Base-by-base conservation (phyloP, 1,139 yeast species). In the Taphrina sp. region DNA sequence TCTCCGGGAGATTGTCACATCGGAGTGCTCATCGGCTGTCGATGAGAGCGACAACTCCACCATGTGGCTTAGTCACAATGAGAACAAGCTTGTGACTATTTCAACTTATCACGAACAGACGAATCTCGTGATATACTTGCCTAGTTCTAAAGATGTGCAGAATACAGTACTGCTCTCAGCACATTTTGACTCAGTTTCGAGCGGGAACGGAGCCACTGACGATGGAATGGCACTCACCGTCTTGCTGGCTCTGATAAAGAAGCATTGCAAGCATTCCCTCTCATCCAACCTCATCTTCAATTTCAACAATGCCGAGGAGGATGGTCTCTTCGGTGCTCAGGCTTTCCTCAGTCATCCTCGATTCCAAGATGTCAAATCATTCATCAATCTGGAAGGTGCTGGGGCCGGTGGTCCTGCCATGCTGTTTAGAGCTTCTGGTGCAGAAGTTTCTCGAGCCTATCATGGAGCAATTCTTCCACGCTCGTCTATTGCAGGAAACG, bases 201-300 rank as follows among this genome's bases (percentile, higher is more conserved):
- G 95, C 2, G 82, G 90, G 12, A 80, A 74, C 65, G 96, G 97
- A 26, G 81, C 94, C 3, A 89, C 96, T 4, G 97, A 90, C 68
- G 96, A 87, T 66, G 96, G 96, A 0, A 83, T 83, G 73, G 96
- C 96, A n/a, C 76, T 87, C 59, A 95, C 92, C 1, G 77, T 92
- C 4, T 72, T 88, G 76, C 72, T 89, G 42, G 95, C 92, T 1
- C 72, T 85, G 1, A 71, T 89, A 59, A 74, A 80, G 44, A 71
- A 79, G 62, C 78, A 74, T 62, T 66, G 79, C 1, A 69, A 71
- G 0, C 64, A 70, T 3, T 82, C 76, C 59, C 95, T 95, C 0
- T 67, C 73, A 42, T 76, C 96, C 58, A 82, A 94, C 2, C 71
- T 90, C 12, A 73, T 90, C 4, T 82, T 90, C 71, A 88, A 89